Evolutionary conservation across 257 asterid species (phyloP).

Genomic region (Euphrasia confusa): DNA sequence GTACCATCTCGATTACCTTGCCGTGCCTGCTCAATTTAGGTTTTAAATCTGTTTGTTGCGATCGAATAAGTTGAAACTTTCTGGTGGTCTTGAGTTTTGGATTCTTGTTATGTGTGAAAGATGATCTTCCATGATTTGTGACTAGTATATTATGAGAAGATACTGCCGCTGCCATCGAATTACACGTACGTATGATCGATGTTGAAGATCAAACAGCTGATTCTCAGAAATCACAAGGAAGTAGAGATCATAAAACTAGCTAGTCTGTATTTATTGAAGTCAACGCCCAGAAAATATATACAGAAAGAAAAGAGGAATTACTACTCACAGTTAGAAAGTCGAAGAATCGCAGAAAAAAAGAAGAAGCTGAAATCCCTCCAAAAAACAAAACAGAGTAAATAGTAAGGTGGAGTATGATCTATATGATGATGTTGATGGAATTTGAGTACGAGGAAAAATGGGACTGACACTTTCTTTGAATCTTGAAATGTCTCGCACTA

Average conservation of each 20-base stretch:
- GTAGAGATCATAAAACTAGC: too few relatives aligned
- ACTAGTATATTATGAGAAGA: neutral
- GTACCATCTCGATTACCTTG: conserved; percentile 54
- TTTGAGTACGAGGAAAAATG: conserved; percentile 23
- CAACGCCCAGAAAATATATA: too few relatives aligned
- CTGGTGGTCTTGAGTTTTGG: conserved; percentile 47
- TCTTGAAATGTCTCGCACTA: conserved; percentile 15
- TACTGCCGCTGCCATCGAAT: conserved; percentile 1
- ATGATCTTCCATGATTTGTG: too few relatives aligned
- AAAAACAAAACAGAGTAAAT: neutral
- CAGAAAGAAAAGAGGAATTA: too few relatives aligned
- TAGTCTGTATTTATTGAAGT: too few relatives aligned
- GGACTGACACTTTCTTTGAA: conserved; percentile 22
- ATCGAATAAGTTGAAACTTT: conserved; percentile 35
- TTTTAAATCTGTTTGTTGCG: conserved; percentile 53
- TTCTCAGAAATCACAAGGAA: too few relatives aligned
- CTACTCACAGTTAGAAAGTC: neutral
- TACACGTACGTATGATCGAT: neutral
- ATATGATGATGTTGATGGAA: conserved; percentile 4
- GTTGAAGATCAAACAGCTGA: neutral
- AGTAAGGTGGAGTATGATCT: too few relatives aligned
- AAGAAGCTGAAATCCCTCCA: neutral
- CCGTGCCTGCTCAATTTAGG: conserved; percentile 40
- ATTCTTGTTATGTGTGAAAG: conserved; percentile 50
- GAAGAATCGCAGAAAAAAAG: neutral